Evolutionary conservation across 2,329 filamentous ascomycete species (phyloP), one percentile per base, ranked within the genome.

Genomic region (Penicillium palitans): DNA sequence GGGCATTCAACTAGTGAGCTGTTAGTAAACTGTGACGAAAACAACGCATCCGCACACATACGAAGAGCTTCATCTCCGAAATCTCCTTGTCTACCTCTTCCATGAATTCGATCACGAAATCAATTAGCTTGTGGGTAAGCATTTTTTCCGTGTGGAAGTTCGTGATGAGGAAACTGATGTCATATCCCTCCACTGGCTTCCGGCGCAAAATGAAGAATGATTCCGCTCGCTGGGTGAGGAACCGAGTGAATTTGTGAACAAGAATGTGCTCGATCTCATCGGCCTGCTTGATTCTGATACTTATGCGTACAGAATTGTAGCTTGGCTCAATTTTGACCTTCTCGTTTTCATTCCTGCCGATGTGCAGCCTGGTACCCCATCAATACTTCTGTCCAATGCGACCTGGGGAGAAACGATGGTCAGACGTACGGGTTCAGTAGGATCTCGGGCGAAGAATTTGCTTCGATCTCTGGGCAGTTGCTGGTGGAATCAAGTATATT

Each of bases 31-130:
- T 45, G n/a, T 3, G 10, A 52, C n/a, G 40, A 17, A 44, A 24
- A 27, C 6, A 4, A 35, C 12, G 13, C 8, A 37, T 45, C 6
- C 10, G 9, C n/a, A 44, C 33, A 60, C 91, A 68, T 84, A 97
- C 93, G 78, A 99, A 99, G 70, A 99, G 89, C 84, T 99, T 99
- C 95, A 99, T 98, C 80, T 99, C 96, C 3, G 95, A 98, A 60
- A 99, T 99, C 78, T 99, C 95, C 83, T 99, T 99, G 78, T 99
- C 96, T 5, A 99, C 96, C 76, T 99, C 95, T 78, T 99, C 93
- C 93, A 99, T 98, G 72, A 99, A 99, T 72, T 98, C 89, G 66
- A 99, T 97, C 68, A 99, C 96, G 72, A 99, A 99, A 76, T 99
- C 95, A 35, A 99, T 96, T 68, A 99, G 83, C 82, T 99, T 98